Evolutionary conservation across 495 filamentous ascomycete genomes (phyloP), one percentile per base, ranked within the genome.

Genomic region (Aspergillus cavernicola): DNA sequence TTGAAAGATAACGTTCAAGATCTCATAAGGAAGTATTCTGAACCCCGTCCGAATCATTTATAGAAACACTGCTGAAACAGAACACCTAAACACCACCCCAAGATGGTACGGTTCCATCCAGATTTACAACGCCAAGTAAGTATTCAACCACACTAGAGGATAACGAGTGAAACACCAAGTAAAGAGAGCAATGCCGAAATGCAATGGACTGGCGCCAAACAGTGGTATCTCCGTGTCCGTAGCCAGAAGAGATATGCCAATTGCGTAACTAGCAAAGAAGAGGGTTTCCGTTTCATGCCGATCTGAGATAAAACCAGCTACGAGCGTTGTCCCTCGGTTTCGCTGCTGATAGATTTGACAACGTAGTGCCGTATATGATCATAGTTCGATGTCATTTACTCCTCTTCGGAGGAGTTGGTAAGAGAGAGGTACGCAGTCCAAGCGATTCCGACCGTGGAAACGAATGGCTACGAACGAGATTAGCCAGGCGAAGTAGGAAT

Each of bases 401-500:
- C 64, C 45, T 95, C 86, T 44, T 92, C 90, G 0, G 92, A 72
- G 22, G 92, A 87, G 66, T 97, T 99, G 49, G 89, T 93, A 4
- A 99, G 79, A 0, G 92, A 97, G 22, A 99, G 82, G 66, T 97
- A 99, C 19, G 90, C 92, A n/a, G 95, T 99, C 95, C 95, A 99
- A 40, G 90, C 91, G 59, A 99, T 97, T 79, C 95, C 95, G 50
- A 99, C 74, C 22, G 88, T 92, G 4, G 92, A 96, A 11, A 97
- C 95, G 65, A 99, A 97, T 2, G 95, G 95, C 93, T 97, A 56
- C 32, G 53, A 24, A 51, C 16, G 19, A 31, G 56, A 40, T 37
- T 16, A 29, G 20, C 31, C 28, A 40, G n/a, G 4, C n/a, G 23
- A 24, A 39, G 29, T 6, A 6, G 15, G 9, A n/a, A 22, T 4